Base-by-base conservation (phyloP, 225 moss, liverwort and hornwort genomes). In the Sphagnum contortum region DNA sequence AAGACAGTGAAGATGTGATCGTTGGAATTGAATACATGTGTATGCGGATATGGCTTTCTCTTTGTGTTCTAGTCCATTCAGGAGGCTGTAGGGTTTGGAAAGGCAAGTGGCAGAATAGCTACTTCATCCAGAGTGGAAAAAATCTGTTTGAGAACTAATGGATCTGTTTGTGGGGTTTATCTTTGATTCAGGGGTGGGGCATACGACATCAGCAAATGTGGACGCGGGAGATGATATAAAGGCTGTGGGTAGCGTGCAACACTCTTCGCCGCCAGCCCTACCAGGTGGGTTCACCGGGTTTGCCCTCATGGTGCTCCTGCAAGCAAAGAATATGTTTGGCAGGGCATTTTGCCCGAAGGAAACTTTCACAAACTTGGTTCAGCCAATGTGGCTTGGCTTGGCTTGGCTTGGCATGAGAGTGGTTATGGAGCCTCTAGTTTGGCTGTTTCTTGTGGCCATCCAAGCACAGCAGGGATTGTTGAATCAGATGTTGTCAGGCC, bases 401-500 rank as follows among this genome's bases (percentile, higher is more conserved):
- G 77, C 81, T 75, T 81, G 84, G 29, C 72, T 52, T 52, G 68
- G 75, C 29, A 29, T 29, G 68, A 87, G 83, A 83, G 83, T 80
- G 87, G 60, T 74, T 64, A 71, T 70, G 77, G 80, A 71, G 75
- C 83, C 73, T 83, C 75, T 86, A 86, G 82, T 57, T 70, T 80
- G 80, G 77, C 83, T 83, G 70, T 81, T 78, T 71, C 86, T 76
- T 80, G 74, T 80, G 74, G 57, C 75, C 83, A 69, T 71, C 75
- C 77, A 69, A 70, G 80, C 80, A 76, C 75, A 76, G 83, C 80
- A 80, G 83, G 87, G 78, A 72, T 65, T 75, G 68, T 76, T 87
- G 87, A 87, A 87, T 87, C 80, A 87, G 83, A 83, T 87, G 64
- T 86, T 86, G 86, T 86, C 83, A 87, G 87, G 87, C 83, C 80